Base-by-base conservation (phyloP, 805 yeast genomes). In the Ogataea parapolymorpha region DNA sequence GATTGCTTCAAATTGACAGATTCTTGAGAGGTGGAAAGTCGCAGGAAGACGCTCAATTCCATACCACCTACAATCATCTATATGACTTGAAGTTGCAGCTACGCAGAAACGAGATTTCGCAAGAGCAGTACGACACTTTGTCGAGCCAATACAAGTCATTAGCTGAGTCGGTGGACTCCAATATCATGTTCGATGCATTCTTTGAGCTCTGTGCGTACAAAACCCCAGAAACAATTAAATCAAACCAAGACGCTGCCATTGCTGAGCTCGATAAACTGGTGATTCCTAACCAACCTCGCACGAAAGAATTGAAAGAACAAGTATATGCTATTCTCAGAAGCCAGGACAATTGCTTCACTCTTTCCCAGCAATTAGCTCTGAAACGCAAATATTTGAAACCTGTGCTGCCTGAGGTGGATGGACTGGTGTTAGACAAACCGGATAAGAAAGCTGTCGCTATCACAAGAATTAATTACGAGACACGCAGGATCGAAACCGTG, bases 401-500 rank as follows among this genome's bases (percentile, higher is more conserved):
- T 7, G 75, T 79, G 4, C 55, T 71, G 44, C 82, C 89, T 2
- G 77, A 74, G 52, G 53, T 67, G 9, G 68, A 67, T 13, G 73
- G 55, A 37, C 50, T 57, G 14, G 44, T 56, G 16, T 51, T 51
- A 13, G 53, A 51, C 16, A 55, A 54, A 45, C 58, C 55, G 36
- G 75, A 75, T 44, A 79, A 79, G 54, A 70, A 72, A 17, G 70
- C 76, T 14, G 61, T 70, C 28, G 67, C 74, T 11, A 67, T 75
- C 40, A 74, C 75, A 50, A 73, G 80, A 42, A 86, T 81, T 74
- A 80, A 86, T 58, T 75, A 79, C 40, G 70, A 65, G 16, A 70
- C 70, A 33, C 68, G 77, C 49, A 67, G 61, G 44, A 68, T 82
- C 27, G 80, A 77, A 45, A 64, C 70, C 6, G 66, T 82, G 44